Evolutionary conservation across 352 stramenopile species (phyloP), one percentile per base, ranked within the genome.

Genomic region (Aphanomyces cochlioides): DNA sequence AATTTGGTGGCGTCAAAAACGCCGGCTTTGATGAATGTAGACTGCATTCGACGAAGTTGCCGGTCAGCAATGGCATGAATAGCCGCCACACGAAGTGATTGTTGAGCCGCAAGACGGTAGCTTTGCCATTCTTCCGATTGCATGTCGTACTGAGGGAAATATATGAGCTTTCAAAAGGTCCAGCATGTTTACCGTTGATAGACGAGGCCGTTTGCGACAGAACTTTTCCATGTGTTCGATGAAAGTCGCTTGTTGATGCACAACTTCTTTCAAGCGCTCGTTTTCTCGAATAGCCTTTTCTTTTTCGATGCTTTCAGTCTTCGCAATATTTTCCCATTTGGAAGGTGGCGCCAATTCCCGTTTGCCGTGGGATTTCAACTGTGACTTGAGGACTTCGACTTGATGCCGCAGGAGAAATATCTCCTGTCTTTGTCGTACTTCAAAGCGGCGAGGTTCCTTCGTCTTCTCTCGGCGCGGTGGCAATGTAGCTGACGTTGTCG

Each of bases 31-130:
- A 40, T 10, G 5, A 63, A 41, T 7, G 56, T 63, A 15, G 19
- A 21, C 12, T n/a, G 19, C 3, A 45, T n/a, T 3, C 56, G 56
- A 19, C 28, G 21, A 17, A 41, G 38, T 19, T 63, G 56, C 0
- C 56, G 56, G 56, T 63, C 56, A 7, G 56, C 56, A 19, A 63
- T 63, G 34, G 56, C 56, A 45, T 45, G 28, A 38, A 63, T 63
- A 21, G 56, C 56, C 7, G 17, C 28, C 12, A 63, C 10, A 38
- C 56, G 56, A 5, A 63, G 36, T 6, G 56, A 63, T 10, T 21
- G 13, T 4, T 63, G 21, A 8, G 56, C 56, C 40, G 56, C 56
- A 13, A 63, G 56, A 4, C 19, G 34, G 56, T 63, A 63, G 19
- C 19, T 38, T n/a, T 63, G 19, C 56, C 56, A 63, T 15, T 34